Percentiles rank a stretch among this genome's conserved stretches.
These are phyloP conservation scores for Komagataella mondaviorum DNA, from an alignment of 805 yeast species.

Conservation along the genomic window DNA sequence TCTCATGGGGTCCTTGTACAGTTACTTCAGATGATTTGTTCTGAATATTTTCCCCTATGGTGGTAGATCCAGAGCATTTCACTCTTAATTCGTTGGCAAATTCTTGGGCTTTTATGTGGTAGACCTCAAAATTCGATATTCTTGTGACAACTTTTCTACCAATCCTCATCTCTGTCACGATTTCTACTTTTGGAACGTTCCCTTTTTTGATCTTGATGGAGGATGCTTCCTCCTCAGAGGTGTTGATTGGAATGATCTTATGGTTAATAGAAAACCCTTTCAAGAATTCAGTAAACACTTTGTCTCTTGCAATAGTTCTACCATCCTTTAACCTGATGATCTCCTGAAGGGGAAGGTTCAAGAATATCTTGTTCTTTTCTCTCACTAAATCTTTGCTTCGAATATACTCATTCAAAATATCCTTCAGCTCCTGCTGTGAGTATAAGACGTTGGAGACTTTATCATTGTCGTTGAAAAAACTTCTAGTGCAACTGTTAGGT, in stretches of 20 bases:
- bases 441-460: slow-evolving; percentile 27
- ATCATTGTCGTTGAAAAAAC: slow-evolving; percentile 29
- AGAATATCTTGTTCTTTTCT: slow-evolving; percentile 28
- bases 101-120: slow-evolving; percentile 46
- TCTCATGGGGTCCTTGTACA: slow-evolving; percentile 86
- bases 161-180: slow-evolving; percentile 61
- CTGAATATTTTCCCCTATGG: slow-evolving; percentile 47
- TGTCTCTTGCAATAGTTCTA: slow-evolving; percentile 16
- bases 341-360: slow-evolving; percentile 41
- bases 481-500: slow-evolving; percentile 36
- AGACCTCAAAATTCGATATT: slow-evolving; percentile 56
- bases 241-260: slow-evolving; percentile 24
- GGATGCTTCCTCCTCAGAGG: slow-evolving; percentile 26
- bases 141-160: slow-evolving; percentile 76
- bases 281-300: slow-evolving; percentile 28
- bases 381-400: slow-evolving; percentile 34
- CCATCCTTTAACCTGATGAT: slow-evolving; percentile 21
- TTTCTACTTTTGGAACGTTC: slow-evolving; percentile 45
- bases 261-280: slow-evolving; percentile 35
- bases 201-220: slow-evolving; percentile 41
- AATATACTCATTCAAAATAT: slow-evolving; percentile 43
- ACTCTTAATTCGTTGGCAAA: slow-evolving; percentile 59
- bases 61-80: slow-evolving; percentile 82
- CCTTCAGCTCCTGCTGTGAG: slow-evolving; percentile 39
- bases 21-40: slow-evolving; percentile 50